phyloP scores from a whole-genome alignment of 805 yeast species.

The Saccharomycopsis schoenii region DNA sequence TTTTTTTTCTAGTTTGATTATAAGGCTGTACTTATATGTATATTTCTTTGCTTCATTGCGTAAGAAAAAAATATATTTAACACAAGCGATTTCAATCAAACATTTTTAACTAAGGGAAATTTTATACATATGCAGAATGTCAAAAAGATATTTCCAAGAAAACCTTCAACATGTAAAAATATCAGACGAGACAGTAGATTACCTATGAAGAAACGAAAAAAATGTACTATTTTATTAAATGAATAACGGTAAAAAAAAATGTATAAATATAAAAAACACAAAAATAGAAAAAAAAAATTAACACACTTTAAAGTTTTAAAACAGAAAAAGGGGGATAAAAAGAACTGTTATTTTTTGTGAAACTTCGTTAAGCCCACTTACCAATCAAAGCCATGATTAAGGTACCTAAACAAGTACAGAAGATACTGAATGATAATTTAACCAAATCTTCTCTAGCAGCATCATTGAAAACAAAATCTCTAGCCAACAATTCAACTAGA shows the following conservation, averaged over 20 bases:
- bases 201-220: neutral
- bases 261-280: neutral
- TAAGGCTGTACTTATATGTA: too few species aligned
- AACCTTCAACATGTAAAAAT: too few species aligned
- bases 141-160: too few species aligned
- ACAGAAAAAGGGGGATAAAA: neutral
- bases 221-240: neutral
- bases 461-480: constrained; percentile 46
- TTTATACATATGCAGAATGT: too few species aligned
- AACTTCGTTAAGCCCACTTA: constrained; percentile 46
- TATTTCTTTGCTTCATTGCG: too few species aligned
- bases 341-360: neutral
- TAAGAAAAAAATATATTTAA: too few species aligned
- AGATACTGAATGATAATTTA: constrained; percentile 34
- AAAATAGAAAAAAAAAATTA: neutral
- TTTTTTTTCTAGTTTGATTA: too few species aligned
- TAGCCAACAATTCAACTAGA: constrained; percentile 64
- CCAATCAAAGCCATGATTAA: constrained; percentile 69
- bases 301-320: neutral
- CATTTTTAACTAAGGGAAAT: neutral
- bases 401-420: constrained; percentile 43
- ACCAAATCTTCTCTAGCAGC: constrained; percentile 33
- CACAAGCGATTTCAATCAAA: neutral
- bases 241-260: neutral
- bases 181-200: too few species aligned